phyloP scores from a whole-genome alignment of 2,329 filamentous ascomycete genomes.

The Xylariaceae sp. region DNA sequence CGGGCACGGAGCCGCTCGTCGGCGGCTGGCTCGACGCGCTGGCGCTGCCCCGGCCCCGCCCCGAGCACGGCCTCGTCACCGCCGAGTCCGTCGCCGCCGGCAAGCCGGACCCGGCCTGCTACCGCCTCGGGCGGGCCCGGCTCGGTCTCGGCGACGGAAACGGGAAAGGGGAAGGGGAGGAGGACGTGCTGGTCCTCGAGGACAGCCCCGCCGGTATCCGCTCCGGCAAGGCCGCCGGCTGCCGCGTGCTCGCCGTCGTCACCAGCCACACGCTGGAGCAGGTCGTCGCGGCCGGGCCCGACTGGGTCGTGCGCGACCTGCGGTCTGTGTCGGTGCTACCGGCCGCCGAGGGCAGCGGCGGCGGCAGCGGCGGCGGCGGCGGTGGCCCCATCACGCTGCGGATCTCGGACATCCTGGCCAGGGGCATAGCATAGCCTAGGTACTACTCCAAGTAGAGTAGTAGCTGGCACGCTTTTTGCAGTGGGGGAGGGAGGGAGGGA shows the following conservation, averaged over 20 bases:
- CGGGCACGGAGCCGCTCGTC: slow-evolving; percentile 61
- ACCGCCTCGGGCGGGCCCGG: slow-evolving; percentile 57
- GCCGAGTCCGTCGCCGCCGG: slow-evolving; percentile 69
- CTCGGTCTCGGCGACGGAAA: slow-evolving; percentile 47
- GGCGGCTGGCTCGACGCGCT: slow-evolving; percentile 65
- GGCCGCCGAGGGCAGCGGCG: slow-evolving; percentile 41
- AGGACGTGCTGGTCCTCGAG: slow-evolving; percentile 64
- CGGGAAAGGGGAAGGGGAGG: too few relatives aligned
- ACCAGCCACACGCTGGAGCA: slow-evolving; percentile 74
- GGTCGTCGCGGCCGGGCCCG: slow-evolving; percentile 67
- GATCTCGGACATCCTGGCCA: slow-evolving; percentile 52
- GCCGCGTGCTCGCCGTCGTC: slow-evolving; percentile 73
- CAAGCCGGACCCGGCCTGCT: slow-evolving; percentile 72
- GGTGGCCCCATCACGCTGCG: slow-evolving; percentile 58
- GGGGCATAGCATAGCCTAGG: too few relatives aligned
- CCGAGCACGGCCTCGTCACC: slow-evolving; percentile 52
- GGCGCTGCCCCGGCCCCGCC: slow-evolving; percentile 50
- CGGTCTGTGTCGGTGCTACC: slow-evolving; percentile 60
- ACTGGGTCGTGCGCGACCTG: slow-evolving; percentile 81
- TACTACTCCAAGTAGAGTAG: too few relatives aligned
- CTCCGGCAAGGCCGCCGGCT: slow-evolving; percentile 79
- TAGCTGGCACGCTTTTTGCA: too few relatives aligned
- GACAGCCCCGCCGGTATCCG: slow-evolving; percentile 81
- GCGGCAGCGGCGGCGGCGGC: slow-evolving; percentile 40
- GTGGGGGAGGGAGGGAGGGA: too few relatives aligned